These are phyloP conservation scores for Mycena crocata DNA, from an alignment of 768 basidiomycete genomes.

Conservation along the genomic window DNA sequence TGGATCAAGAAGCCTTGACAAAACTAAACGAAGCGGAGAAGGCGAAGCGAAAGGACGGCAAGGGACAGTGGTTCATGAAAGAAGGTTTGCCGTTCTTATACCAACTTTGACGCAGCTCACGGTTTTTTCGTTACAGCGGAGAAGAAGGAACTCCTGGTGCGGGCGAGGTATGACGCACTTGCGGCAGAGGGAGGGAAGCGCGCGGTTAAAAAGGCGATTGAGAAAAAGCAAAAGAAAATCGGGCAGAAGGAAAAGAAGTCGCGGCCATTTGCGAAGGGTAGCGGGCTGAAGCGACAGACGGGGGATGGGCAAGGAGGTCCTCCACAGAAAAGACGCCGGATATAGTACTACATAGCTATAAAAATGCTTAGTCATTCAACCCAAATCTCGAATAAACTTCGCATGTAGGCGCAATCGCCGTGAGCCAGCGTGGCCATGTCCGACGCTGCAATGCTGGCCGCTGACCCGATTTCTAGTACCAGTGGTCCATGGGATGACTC, in stretches of 20 bases:
- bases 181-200: conserved; percentile 79
- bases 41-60: conserved; percentile 79
- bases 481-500: conserved; percentile 18
- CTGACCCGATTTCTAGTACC: not conserved
- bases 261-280: conserved; percentile 67
- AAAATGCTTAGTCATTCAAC: not conserved
- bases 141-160: conserved; percentile 77
- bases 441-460: not conserved
- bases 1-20: conserved; percentile 76
- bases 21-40: conserved; percentile 67
- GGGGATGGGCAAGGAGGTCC: conserved; percentile 28
- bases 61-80: conserved; percentile 89
- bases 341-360: not conserved
- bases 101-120: not conserved
- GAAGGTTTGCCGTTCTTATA: conserved; percentile 61
- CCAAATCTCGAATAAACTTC: conserved; percentile 1
- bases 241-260: conserved; percentile 91
- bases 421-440: conserved; percentile 23
- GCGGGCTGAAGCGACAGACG: conserved; percentile 24
- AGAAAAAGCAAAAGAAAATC: conserved; percentile 89
- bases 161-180: conserved; percentile 84
- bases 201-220: conserved; percentile 89
- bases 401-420: conserved; percentile 5
- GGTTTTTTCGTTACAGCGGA: conserved; percentile 63
- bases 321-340: conserved; percentile 19